Evolutionary conservation across 2,329 filamentous ascomycete genomes (phyloP), one percentile per base, ranked within the genome.

Genomic region (Magnaporthales sp.): DNA sequence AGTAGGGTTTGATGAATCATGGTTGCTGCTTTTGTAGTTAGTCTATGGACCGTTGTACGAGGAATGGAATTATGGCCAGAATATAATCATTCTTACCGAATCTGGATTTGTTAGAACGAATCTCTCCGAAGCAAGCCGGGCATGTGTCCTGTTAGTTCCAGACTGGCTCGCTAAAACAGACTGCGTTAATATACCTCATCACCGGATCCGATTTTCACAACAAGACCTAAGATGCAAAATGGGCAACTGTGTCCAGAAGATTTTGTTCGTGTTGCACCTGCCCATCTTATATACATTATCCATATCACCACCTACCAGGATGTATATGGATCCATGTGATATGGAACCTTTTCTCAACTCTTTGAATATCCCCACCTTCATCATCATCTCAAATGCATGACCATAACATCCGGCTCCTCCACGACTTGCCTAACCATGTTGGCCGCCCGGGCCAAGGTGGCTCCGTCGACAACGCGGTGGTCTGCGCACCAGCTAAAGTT

Each of bases 401-500:
- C 81, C 92, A 98, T 96, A 67, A 84, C 84, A 75, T 93, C 93
- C 4, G 94, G 92, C 73, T 91, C 87, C 80, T 98, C 93, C 54
- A 98, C 85, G 71, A 91, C 87, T 65, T 83, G 82, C 72, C 88
- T 87, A 26, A 98, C 91, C 69, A 90, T 84, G 73, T 93, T 92
- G 13, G 92, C 93, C 76, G 94, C 94, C 71, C 93, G 85, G 24
- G 95, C 95, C 86, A 97, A 92, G 68, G 93, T 97, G 62, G 94
- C 94, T 1, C 95, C 95, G 78, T 99, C 95, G 62, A 98, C 88
- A 66, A 98, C 91, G 24, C 95, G 84, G 78, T 99, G 95, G 77
- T 98, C 90, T 6, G 94, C 94, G 76, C 91, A 94, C 94, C 94
- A 98, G 78, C 93, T 98, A 72, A 98, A 92, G 74, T 96, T 93